Conservation (phyloP, 73 alveolate species). For the Paramecium biaurelia region DNA sequence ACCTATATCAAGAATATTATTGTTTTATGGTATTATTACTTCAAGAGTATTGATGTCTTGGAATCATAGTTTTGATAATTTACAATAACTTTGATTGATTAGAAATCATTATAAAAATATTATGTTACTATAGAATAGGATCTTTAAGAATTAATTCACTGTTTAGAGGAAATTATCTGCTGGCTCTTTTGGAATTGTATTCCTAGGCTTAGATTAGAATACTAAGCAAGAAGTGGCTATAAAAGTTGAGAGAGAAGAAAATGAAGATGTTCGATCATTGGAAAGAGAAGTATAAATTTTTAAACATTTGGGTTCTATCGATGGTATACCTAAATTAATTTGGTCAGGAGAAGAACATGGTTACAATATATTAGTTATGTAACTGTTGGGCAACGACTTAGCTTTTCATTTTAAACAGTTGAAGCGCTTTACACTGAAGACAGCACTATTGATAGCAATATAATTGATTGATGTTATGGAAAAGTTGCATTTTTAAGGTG, state of each 20-base stretch:
- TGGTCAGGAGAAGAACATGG: constrained; percentile 60
- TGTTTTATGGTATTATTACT: neutral
- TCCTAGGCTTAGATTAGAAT: constrained; percentile 44
- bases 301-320: neutral
- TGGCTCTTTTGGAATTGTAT: constrained; percentile 34
- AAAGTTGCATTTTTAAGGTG: constrained; percentile 41
- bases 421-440: constrained; percentile 55
- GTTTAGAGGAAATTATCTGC: neutral
- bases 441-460: constrained; percentile 20
- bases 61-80: neutral
- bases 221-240: constrained; percentile 49
- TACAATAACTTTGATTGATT: neutral
- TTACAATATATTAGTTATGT: constrained; percentile 31
- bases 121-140: neutral
- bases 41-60: neutral
- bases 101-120: neutral
- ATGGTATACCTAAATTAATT: constrained; percentile 42
- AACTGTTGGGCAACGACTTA: constrained; percentile 54
- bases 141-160: neutral
- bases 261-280: constrained; percentile 31
- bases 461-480: constrained; percentile 33
- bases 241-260: constrained; percentile 55
- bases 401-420: constrained; percentile 56
- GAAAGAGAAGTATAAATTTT: constrained; percentile 54
- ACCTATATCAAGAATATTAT: neutral